Evolutionary conservation across 179 eudicot genomes (phyloP).

Genomic region (Gypsophila paniculata): DNA sequence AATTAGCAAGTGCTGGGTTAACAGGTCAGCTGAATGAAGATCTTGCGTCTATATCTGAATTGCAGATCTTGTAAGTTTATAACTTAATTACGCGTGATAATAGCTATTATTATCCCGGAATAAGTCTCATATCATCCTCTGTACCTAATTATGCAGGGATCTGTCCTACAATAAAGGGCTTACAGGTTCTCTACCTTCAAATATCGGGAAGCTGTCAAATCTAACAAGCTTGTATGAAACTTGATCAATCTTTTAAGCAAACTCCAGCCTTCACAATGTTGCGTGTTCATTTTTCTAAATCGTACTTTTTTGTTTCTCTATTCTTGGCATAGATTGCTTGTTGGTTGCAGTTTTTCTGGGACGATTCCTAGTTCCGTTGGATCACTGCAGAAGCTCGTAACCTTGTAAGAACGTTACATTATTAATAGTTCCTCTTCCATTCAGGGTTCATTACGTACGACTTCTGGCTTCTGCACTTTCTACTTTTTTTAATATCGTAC

Average conservation of each 20-base stretch:
- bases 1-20: slow-evolving; percentile 32
- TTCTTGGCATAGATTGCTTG: slow-evolving; percentile 37
- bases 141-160: slow-evolving; percentile 45
- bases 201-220: slow-evolving; percentile 52
- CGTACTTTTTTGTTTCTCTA: neutral
- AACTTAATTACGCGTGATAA: neutral
- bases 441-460: neutral
- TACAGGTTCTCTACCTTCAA: slow-evolving; percentile 58
- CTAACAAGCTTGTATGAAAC: slow-evolving; percentile 55
- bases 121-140: neutral
- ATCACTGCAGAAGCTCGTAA: slow-evolving; percentile 37
- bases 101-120: neutral
- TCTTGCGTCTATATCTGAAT: slow-evolving; percentile 27
- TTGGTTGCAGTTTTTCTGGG: slow-evolving; percentile 60
- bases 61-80: slow-evolving; percentile 38
- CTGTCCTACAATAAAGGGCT: slow-evolving; percentile 66
- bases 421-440: neutral
- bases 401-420: slow-evolving; percentile 45
- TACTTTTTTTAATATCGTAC: neutral
- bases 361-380: slow-evolving; percentile 55
- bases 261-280: neutral
- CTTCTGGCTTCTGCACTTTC: slow-evolving; percentile 11
- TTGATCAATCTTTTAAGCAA: neutral
- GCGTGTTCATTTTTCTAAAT: slow-evolving; percentile 1
- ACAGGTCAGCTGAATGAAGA: slow-evolving; percentile 34